phyloP scores from a whole-genome alignment of 352 stramenopile species.

The Globisporangium lucens region DNA sequence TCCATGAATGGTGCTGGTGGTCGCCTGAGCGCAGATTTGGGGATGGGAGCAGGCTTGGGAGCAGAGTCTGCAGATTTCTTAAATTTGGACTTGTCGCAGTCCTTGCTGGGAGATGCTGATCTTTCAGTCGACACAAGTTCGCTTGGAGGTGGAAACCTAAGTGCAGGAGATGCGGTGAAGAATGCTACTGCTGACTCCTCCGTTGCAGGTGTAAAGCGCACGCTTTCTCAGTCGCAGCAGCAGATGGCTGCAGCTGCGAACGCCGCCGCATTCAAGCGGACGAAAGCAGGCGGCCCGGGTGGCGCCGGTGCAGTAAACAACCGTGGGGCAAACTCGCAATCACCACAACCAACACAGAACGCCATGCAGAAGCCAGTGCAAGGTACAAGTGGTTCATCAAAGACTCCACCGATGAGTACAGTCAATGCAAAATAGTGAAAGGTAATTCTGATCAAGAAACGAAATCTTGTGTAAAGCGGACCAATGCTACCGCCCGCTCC shows the following conservation, averaged over 20 bases:
- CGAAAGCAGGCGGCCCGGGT: constrained; percentile 49
- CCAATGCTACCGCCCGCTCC: constrained; percentile 4
- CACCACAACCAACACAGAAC: constrained; percentile 46
- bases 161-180: constrained; percentile 29
- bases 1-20: constrained; percentile 31
- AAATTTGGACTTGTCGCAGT: constrained; percentile 73
- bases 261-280: constrained; percentile 77
- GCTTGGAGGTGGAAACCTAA: constrained; percentile 24
- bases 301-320: constrained; percentile 17
- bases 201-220: constrained; percentile 55
- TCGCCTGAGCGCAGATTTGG: constrained; percentile 58
- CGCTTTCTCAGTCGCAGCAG: constrained; percentile 76
- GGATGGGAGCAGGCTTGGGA: constrained; percentile 35
- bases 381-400: constrained; percentile 67
- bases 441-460: constrained; percentile 22
- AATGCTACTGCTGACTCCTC: constrained; percentile 23
- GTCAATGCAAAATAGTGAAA: constrained; percentile 83
- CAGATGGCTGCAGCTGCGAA: constrained; percentile 80
- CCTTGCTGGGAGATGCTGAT: constrained; percentile 63
- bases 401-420: constrained; percentile 85
- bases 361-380: constrained; percentile 70
- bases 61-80: constrained; percentile 76
- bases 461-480: constrained; percentile 18
- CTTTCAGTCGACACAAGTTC: constrained; percentile 44
- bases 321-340: constrained; percentile 40